phyloP scores from a whole-genome alignment of 176 grass and related monocot genomes.

The Dendrocalamus sinicus region DNA sequence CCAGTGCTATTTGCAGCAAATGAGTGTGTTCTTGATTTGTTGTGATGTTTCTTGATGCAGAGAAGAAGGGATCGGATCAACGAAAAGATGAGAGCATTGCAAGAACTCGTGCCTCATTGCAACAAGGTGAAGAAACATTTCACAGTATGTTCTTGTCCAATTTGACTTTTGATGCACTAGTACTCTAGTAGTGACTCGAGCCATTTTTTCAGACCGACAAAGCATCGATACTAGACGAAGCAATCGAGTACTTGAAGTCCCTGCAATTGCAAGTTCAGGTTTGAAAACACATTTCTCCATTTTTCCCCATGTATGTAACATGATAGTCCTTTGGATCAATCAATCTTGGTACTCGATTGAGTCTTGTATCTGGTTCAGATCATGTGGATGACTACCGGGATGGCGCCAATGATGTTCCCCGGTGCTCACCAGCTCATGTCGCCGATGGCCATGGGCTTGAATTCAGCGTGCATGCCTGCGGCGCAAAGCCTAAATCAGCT shows the following conservation, averaged over 20 bases:
- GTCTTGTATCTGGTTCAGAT: slow-evolving; percentile 47
- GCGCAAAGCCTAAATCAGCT: slow-evolving; percentile 56
- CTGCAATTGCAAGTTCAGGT: slow-evolving; percentile 98
- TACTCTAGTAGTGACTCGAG: neutral
- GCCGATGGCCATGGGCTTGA: slow-evolving; percentile 55
- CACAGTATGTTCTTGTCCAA: neutral
- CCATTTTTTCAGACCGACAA: slow-evolving; percentile 72
- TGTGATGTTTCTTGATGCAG: slow-evolving; percentile 34
- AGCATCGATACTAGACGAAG: slow-evolving; percentile 85
- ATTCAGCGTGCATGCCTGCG: slow-evolving; percentile 40
- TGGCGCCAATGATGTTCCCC: slow-evolving; percentile 73
- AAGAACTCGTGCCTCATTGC: slow-evolving; percentile 92
- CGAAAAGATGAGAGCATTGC: slow-evolving; percentile 87
- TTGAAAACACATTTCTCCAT: slow-evolving; percentile 2
- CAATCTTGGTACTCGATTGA: neutral
- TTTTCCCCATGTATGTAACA: neutral
- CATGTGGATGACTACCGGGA: slow-evolving; percentile 86
- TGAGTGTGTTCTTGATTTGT: slow-evolving; percentile 31
- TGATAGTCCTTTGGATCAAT: neutral
- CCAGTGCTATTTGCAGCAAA: neutral
- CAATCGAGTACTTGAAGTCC: slow-evolving; percentile 95
- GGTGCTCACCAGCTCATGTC: slow-evolving; percentile 71
- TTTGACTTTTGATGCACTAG: neutral
- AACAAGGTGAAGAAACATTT: slow-evolving; percentile 58
- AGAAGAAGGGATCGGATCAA: slow-evolving; percentile 95